Evolutionary conservation across 2,329 filamentous ascomycete species (phyloP).

Genomic region (Colletotrichum sp.): DNA sequence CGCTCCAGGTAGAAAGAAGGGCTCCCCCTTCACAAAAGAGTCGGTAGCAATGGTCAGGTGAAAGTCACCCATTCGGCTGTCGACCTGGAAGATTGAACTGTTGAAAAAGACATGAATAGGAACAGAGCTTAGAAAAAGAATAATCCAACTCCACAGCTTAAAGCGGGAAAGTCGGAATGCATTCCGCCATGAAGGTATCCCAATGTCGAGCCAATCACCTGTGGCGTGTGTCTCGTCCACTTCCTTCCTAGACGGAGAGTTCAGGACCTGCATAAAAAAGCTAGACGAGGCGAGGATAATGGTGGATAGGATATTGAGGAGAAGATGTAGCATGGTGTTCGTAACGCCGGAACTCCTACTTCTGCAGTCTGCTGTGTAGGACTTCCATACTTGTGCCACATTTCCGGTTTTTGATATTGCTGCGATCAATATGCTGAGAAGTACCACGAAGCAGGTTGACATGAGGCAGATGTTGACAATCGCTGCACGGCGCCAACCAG

Average conservation of each 20-base stretch:
- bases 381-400: not conserved
- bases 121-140: slow-evolving; percentile 26
- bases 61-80: slow-evolving; percentile 2
- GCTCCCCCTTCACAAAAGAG: not conserved
- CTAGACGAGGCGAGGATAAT: slow-evolving; percentile 16
- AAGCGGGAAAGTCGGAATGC: slow-evolving; percentile 18
- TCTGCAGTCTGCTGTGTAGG: not conserved
- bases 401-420: not conserved
- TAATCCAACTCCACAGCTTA: slow-evolving; percentile 25
- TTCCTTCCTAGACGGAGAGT: slow-evolving; percentile 6
- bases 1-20: not conserved
- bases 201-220: slow-evolving; percentile 48
- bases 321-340: slow-evolving; percentile 39
- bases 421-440: not conserved
- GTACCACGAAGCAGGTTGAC: not conserved
- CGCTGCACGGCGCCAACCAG: not conserved
- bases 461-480: not conserved
- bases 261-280: slow-evolving; percentile 24
- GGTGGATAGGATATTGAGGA: slow-evolving; percentile 43
- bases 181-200: slow-evolving; percentile 46
- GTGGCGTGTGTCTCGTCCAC: slow-evolving; percentile 47
- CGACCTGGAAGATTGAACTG: slow-evolving; percentile 17
- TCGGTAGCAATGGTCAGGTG: slow-evolving; percentile 20
- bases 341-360: not conserved
- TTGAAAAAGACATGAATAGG: slow-evolving; percentile 32